A percentile compares a stretch with the other conserved stretches of the same genome.
Conservation (phyloP, 169 alveolate genomes). For the Plasmodium relictum region DNA sequence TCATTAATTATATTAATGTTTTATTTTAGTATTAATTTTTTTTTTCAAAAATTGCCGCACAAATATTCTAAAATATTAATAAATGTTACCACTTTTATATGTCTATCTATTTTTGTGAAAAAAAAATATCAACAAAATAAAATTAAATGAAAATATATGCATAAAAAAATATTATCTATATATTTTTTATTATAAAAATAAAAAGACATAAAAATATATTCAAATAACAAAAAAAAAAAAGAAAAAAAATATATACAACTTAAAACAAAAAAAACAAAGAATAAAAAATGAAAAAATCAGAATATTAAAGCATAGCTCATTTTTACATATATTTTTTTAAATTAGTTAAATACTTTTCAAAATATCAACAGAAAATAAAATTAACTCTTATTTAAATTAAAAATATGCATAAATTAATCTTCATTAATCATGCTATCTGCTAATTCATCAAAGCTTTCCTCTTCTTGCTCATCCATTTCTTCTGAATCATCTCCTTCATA, state of each 20-base stretch:
- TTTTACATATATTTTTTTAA: neutral
- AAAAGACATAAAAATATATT: neutral
- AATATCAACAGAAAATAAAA: slow-evolving; percentile 1
- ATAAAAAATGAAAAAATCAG: neutral
- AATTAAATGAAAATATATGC: neutral
- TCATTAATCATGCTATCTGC: slow-evolving; percentile 13
- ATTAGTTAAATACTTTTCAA: slow-evolving; percentile 12
- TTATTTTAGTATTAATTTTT: neutral
- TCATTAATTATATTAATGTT: too few relatives aligned
- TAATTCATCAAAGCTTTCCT: neutral
- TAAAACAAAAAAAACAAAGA: slow-evolving; percentile 25
- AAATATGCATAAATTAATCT: neutral
- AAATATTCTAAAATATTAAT: slow-evolving; percentile 16
- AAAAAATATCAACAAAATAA: slow-evolving; percentile 18
- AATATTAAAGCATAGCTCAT: neutral
- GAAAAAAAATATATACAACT: slow-evolving; percentile 11
- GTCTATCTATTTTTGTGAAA: neutral
- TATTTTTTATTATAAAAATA: slow-evolving; percentile 14
- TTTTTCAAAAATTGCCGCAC: slow-evolving; percentile 6
- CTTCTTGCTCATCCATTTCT: slow-evolving; percentile 36
- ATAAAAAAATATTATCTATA: slow-evolving; percentile 7
- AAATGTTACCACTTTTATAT: slow-evolving; percentile 21
- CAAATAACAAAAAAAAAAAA: slow-evolving; percentile 13
- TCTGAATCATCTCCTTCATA: slow-evolving; percentile 23
- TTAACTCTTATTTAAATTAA: slow-evolving; percentile 9